Conservation (phyloP, 2,329 filamentous ascomycete species). For the Teratosphaeria pseudoeucalypti region DNA sequence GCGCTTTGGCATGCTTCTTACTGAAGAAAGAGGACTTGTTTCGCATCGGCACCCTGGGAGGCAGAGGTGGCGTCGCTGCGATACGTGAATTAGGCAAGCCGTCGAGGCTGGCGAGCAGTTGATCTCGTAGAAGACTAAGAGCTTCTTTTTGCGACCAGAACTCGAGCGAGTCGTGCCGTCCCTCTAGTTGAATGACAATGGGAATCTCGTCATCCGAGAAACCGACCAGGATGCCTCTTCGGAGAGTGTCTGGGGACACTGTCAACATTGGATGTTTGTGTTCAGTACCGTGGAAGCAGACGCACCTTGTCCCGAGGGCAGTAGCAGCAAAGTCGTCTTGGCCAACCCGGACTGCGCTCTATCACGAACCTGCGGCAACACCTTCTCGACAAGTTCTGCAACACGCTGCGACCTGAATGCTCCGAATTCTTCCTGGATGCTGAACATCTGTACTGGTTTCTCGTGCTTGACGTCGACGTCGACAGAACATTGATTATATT, state of each 20-base stretch:
- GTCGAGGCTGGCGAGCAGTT: constrained; percentile 11
- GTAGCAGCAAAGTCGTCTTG: constrained; percentile 18
- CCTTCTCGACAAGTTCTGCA: constrained; percentile 17
- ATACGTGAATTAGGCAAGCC: constrained; percentile 3
- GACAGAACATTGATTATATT: background rate
- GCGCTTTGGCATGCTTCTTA: constrained; percentile 12
- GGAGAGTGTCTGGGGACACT: constrained; percentile 3
- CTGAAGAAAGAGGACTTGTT: constrained; percentile 11
- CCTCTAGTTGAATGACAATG: constrained; percentile 20
- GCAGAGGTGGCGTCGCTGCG: constrained; percentile 2
- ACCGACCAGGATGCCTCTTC: constrained; percentile 17
- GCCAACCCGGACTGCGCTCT: constrained; percentile 20
- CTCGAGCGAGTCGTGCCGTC: constrained; percentile 15
- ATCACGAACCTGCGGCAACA: constrained; percentile 14
- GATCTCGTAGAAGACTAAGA: constrained; percentile 14
- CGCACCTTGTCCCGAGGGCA: constrained; percentile 24
- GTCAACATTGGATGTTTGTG: constrained; percentile 4
- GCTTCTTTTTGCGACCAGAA: constrained; percentile 26
- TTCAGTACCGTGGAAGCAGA: background rate
- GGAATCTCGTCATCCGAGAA: constrained; percentile 16
- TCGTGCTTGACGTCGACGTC: constrained; percentile 3
- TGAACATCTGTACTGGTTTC: constrained; percentile 14
- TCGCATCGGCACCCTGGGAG: constrained; percentile 3
- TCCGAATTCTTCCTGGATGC: constrained; percentile 20
- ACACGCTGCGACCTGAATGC: constrained; percentile 22